Evolutionary conservation across 1,139 yeast genomes (phyloP).

Genomic region (Debaryomyces robertsiae): DNA sequence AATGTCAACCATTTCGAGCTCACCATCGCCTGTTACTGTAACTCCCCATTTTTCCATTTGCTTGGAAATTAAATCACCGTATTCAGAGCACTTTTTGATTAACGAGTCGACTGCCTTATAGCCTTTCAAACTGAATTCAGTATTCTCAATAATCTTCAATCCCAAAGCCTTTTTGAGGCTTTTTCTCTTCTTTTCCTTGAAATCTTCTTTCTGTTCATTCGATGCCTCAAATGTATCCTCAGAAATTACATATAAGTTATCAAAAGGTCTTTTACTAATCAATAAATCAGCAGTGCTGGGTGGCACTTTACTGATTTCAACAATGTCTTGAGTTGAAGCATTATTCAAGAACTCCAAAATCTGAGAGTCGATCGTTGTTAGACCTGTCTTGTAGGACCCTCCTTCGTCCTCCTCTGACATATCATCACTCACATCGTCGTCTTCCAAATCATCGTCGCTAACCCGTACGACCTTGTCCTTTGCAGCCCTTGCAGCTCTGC

Average conservation of each 20-base stretch:
- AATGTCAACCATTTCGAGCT: slow-evolving; percentile 36
- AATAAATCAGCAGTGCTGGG: slow-evolving; percentile 68
- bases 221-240: slow-evolving; percentile 49
- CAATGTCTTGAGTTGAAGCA: slow-evolving; percentile 72
- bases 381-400: slow-evolving; percentile 37
- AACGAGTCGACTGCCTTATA: slow-evolving; percentile 92
- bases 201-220: slow-evolving; percentile 21
- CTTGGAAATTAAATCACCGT: slow-evolving; percentile 67
- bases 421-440: slow-evolving; percentile 42
- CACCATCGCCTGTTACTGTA: slow-evolving; percentile 63
- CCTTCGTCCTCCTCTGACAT: slow-evolving; percentile 46
- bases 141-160: slow-evolving; percentile 71
- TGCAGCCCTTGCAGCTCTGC: slow-evolving; percentile 24
- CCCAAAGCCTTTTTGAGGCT: slow-evolving; percentile 64
- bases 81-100: slow-evolving; percentile 77
- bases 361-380: slow-evolving; percentile 60
- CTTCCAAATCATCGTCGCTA: slow-evolving; percentile 48
- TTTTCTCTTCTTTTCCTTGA: slow-evolving; percentile 34
- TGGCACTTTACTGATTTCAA: slow-evolving; percentile 75
- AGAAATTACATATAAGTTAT: slow-evolving; percentile 57
- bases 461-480: slow-evolving; percentile 24
- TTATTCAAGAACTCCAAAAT: slow-evolving; percentile 77
- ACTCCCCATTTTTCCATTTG: slow-evolving; percentile 92
- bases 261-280: slow-evolving; percentile 68
- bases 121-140: slow-evolving; percentile 73